Evolutionary conservation across 495 filamentous ascomycete genomes (phyloP), one percentile per base, ranked within the genome.

Genomic region (Melanomma pulvis-pyrius): DNA sequence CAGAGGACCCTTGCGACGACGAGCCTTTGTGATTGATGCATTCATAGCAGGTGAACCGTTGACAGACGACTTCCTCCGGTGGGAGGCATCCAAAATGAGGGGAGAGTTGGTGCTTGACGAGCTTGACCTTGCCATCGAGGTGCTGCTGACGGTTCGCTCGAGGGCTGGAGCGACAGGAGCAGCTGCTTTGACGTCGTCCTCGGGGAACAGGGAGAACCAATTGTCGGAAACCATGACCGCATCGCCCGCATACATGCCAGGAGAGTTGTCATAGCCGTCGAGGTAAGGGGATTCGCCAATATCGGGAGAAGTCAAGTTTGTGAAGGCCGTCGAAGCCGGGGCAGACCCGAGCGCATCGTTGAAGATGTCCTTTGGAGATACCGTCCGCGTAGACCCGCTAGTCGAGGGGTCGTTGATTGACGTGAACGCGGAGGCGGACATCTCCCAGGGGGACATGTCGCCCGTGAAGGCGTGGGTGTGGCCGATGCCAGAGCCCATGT

Each of bases 331-430:
- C 0, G 93, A 96, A 58, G 92, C 90, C 41, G 92, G 91, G 29
- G 91, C 87, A 59, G 92, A 94, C 71, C 82, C 79, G 71, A 80
- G 80, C 19, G 82, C 80, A 64, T 92, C 89, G 65, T 90, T 77
- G 73, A 92, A 82, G 47, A 97, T 79, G 69, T 97, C 92, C 75
- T 88, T 87, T 15, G 93, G 93, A 59, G 93, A 98, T 51, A 98
- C 83, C 21, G 93, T 96, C 61, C 49, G 67, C 32, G 63, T 67
- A 21, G 73, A 73, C 59, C 64, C 62, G 17, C 36, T 28, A 13
- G 29, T 24, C 0, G 66, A 59, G 30, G 61, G 49, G 62, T 61
- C 73, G 57, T 59, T 76, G 63, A 78, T 70, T 25, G 76, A 57
- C 26, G 75, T 78, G 73, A 78, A 78, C 59, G 59, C 63, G 46